phyloP scores from a whole-genome alignment of 2,329 filamentous ascomycete species.

The Fusarium musae region DNA sequence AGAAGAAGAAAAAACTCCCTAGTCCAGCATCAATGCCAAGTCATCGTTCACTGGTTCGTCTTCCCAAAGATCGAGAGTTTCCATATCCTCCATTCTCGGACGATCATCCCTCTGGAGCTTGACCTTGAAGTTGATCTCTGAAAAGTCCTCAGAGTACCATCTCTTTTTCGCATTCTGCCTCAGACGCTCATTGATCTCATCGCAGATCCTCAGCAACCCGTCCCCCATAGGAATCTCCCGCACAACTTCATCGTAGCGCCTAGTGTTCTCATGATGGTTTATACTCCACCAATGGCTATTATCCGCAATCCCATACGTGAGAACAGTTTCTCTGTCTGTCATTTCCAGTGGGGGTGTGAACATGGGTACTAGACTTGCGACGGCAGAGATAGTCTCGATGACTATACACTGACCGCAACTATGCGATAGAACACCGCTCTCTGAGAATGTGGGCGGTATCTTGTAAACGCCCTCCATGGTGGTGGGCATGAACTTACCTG shows the following conservation, averaged over 20 bases:
- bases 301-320: background rate
- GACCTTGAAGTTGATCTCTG: background rate
- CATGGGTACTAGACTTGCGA: background rate
- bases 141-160: conserved; percentile 11
- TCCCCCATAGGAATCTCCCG: background rate
- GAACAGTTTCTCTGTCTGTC: background rate
- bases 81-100: background rate
- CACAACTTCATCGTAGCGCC: background rate
- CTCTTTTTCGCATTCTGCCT: background rate
- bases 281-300: background rate
- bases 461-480: background rate
- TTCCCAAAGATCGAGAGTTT: background rate
- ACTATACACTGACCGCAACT: conserved; percentile 17
- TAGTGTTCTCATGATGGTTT: too few species aligned
- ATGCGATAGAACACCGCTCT: conserved; percentile 1
- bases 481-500: conserved; percentile 14
- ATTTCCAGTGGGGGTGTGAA: background rate
- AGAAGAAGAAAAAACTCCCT: background rate
- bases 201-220: background rate
- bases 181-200: background rate
- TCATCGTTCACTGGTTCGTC: background rate
- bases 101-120: background rate
- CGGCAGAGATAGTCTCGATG: background rate
- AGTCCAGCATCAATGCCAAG: background rate
- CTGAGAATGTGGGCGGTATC: background rate